These are phyloP conservation scores for Xanthoconium separans DNA, from an alignment of 1,284 basidiomycete genomes.

Conservation along the genomic window DNA sequence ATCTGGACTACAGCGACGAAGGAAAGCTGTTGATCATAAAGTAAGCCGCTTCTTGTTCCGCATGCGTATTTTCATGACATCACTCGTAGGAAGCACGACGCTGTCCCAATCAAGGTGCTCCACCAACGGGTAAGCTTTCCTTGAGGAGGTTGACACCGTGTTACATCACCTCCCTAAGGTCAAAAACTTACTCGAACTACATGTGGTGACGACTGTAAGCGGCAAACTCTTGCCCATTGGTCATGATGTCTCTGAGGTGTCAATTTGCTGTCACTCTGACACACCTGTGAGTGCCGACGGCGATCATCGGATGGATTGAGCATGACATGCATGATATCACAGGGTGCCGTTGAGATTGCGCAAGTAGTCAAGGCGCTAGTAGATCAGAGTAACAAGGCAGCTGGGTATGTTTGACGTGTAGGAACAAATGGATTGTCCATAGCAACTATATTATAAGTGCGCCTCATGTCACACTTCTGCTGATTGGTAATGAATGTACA, in stretches of 20 bases:
- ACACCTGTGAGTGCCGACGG: constrained; percentile 48
- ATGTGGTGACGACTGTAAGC: constrained; percentile 46
- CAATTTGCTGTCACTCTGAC: constrained; percentile 66
- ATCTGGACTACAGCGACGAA: constrained; percentile 54
- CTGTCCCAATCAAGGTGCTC: constrained; percentile 44
- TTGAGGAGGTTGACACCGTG: neutral
- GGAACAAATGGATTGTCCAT: neutral
- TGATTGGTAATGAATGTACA: no score
- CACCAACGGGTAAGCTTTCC: constrained; percentile 40
- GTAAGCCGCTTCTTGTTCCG: constrained; percentile 28
- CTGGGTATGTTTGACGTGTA: constrained; percentile 10
- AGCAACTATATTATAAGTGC: neutral
- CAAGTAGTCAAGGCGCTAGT: constrained; percentile 48
- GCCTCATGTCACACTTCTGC: neutral
- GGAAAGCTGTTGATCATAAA: constrained; percentile 59
- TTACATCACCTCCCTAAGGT: constrained; percentile 36
- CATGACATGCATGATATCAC: neutral
- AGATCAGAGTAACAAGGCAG: constrained; percentile 44
- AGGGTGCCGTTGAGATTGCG: constrained; percentile 56
- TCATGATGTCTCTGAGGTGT: constrained; percentile 45
- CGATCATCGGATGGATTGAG: neutral
- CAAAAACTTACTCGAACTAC: constrained; percentile 40
- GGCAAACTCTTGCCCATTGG: constrained; percentile 45
- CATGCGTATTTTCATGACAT: neutral
- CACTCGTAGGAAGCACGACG: constrained; percentile 47